Evolutionary conservation across 495 filamentous ascomycete species (phyloP), one percentile per base, ranked within the genome.

Genomic region (Filosporella fistucella): DNA sequence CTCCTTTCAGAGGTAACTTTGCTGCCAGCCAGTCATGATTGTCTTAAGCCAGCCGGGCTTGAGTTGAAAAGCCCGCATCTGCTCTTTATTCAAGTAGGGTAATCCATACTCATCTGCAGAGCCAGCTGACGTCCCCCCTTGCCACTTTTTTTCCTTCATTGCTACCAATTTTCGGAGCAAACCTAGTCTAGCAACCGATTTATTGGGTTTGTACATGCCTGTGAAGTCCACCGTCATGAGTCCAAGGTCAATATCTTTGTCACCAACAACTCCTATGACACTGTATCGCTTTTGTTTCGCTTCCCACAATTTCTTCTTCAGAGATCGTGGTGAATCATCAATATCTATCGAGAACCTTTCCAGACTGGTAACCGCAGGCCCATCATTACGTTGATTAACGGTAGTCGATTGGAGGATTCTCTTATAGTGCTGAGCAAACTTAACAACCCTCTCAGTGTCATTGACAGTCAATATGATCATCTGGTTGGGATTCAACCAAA

Each of bases 401-500:
- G n/a, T n/a, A n/a, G n/a, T n/a, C n/a, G n/a, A n/a, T 64, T 39
- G 37, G 6, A 78, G 66, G 44, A 61, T 56, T 17, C 63, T 58
- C 45, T 60, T 65, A 12, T 70, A 72, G 21, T 72, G 54, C 23
- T 72, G 59, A 1, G 87, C 85, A 54, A 75, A 78, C 2, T 64
- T 60, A 28, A 85, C 51, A 10, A 90, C 76, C 0, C 70, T 67
- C 26, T 75, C 68, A 25, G 72, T 76, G 54, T 85, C 74, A 49
- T 82, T 85, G 26, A 95, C 78, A 0, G 89, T 89, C 33, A 95
- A 55, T 35, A 96, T 77, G 36, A 88, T 80, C 22, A 79, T 80
- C 59, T 93, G 91, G 5, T 82, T 78, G 2, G 91, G 91, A 33
- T 86, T 90, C 22, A 96, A 68, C 91, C 91, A 96, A 63, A 95